These are phyloP conservation scores for Fraxinus sp. DNA, from an alignment of 305 asterid genomes.

Conservation along the genomic window DNA sequence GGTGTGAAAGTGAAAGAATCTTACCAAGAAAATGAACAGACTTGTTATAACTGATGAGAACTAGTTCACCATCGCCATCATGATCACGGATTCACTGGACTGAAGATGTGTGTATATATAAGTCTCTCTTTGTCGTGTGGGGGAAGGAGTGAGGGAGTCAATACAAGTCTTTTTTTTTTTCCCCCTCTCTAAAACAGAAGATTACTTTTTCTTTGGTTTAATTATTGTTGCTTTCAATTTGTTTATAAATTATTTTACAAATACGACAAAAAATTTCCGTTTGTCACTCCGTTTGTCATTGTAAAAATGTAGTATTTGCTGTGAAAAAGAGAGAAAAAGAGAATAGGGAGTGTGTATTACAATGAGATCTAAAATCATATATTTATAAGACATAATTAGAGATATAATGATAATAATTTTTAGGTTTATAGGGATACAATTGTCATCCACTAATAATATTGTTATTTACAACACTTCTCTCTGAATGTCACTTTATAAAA, in stretches of 20 bases:
- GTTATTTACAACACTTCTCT: too few species aligned
- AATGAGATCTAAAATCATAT: too few species aligned
- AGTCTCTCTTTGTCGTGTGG: too few species aligned
- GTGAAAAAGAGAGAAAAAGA: too few species aligned
- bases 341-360: too few species aligned
- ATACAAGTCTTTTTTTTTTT: background rate
- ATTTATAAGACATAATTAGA: background rate
- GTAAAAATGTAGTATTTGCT: background rate
- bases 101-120: too few species aligned
- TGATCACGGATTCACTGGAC: too few species aligned
- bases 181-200: background rate
- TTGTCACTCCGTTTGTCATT: background rate
- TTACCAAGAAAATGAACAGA: background rate
- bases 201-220: background rate
- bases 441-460: too few species aligned
- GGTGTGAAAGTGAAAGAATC: background rate
- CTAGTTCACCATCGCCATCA: background rate
- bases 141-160: too few species aligned
- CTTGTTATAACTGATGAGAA: background rate
- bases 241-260: background rate
- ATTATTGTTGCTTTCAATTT: background rate
- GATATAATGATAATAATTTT: too few species aligned
- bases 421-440: too few species aligned
- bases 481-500: too few species aligned
- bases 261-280: background rate